A percentile compares a stretch with the other conserved stretches of the same genome.
phyloP scores from a whole-genome alignment of 768 basidiomycete species.

The Filobasidium floriforme region DNA sequence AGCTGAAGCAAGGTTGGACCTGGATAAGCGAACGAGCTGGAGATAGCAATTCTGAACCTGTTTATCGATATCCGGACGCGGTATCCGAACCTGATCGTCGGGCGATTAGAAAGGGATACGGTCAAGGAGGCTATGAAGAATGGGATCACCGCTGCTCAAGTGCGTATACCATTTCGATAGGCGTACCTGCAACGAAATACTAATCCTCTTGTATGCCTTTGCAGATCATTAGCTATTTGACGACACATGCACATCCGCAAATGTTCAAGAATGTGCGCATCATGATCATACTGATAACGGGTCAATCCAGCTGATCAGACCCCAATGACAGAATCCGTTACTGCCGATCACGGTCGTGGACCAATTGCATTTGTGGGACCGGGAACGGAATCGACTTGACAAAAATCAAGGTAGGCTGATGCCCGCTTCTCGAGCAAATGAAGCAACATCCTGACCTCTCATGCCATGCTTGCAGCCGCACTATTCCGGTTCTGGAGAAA shows the following conservation, averaged over 20 bases:
- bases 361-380: constrained; percentile 94
- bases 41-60: constrained; percentile 89
- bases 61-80: constrained; percentile 88
- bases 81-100: constrained; percentile 95
- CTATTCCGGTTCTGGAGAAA: constrained; percentile 40
- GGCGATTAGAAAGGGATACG: constrained; percentile 86
- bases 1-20: not conserved
- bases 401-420: constrained; percentile 66
- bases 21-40: constrained; percentile 75
- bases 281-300: not conserved
- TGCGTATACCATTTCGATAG: constrained; percentile 41
- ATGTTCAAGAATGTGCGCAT: constrained; percentile 81
- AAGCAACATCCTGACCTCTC: constrained; percentile 17
- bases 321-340: constrained; percentile 63
- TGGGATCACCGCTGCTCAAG: constrained; percentile 95
- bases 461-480: constrained; percentile 29
- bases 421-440: not conserved
- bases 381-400: constrained; percentile 84
- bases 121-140: constrained; percentile 88
- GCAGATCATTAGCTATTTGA: constrained; percentile 91
- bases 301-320: not conserved
- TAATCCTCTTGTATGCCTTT: not conserved
- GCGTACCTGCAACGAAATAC: not conserved
- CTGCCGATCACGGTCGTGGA: constrained; percentile 96
- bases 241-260: constrained; percentile 91